Conservation (phyloP, 345 rosid species). For the Pistacia atlantica region DNA sequence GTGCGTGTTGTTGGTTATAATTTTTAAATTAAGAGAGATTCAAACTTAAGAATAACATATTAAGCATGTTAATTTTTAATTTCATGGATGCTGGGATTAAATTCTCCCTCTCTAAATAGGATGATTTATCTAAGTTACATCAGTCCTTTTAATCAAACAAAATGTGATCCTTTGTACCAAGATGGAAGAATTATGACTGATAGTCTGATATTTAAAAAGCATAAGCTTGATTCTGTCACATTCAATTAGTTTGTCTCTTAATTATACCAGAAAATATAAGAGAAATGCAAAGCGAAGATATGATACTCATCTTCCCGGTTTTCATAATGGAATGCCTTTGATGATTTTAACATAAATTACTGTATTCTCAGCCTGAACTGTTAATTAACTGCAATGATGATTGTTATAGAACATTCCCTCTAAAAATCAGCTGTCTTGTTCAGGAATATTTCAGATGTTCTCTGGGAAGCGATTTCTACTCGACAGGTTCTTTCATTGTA, state of each 20-base stretch:
- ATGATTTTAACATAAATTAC: neutral
- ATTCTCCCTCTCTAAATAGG: no score
- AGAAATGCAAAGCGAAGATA: neutral
- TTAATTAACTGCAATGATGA: neutral
- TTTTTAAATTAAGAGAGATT: neutral
- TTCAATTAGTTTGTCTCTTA: neutral
- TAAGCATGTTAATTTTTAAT: neutral
- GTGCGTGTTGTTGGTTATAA: neutral
- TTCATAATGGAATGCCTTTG: neutral
- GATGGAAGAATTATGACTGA: no score
- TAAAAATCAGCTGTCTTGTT: slow-evolving; percentile 16
- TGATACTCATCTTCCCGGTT: neutral
- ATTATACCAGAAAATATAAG: neutral
- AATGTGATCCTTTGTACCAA: no score
- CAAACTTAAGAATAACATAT: neutral
- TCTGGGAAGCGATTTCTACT: slow-evolving; percentile 69
- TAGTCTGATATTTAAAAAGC: no score
- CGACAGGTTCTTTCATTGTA: slow-evolving; percentile 60
- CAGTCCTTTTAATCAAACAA: no score
- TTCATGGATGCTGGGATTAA: neutral
- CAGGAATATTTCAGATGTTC: slow-evolving; percentile 67
- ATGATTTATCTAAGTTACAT: neutral
- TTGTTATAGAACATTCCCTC: neutral
- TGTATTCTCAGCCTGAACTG: neutral
- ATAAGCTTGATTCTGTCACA: no score